A percentile compares a stretch with the other conserved stretches of the same genome.
Conservation (phyloP, 1,284 basidiomycete genomes). For the Amylostereum areolatum region DNA sequence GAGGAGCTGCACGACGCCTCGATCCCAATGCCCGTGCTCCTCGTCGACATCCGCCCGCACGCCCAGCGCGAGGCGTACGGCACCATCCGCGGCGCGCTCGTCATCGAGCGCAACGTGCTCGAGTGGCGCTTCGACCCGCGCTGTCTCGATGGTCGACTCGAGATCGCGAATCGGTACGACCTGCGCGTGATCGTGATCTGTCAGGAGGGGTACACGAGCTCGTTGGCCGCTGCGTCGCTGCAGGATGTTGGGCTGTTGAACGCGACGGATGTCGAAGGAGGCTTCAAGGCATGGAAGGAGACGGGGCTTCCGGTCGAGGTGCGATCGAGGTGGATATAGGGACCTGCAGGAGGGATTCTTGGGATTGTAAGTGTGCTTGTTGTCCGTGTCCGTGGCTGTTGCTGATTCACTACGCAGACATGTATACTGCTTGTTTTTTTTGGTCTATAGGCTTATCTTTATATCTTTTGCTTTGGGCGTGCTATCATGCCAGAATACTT, state of each 20-base stretch:
- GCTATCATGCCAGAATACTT: no score
- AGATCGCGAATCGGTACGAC: slow-evolving; percentile 67
- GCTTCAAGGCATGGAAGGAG: slow-evolving; percentile 63
- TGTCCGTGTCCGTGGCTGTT: no score
- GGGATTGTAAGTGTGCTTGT: no score
- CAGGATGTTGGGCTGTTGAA: slow-evolving; percentile 63
- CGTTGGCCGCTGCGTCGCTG: slow-evolving; percentile 60
- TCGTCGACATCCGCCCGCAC: slow-evolving; percentile 69
- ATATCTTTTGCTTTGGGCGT: no score
- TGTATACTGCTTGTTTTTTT: no score
- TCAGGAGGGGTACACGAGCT: slow-evolving; percentile 64
- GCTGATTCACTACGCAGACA: no score
- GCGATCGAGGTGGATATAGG: neutral
- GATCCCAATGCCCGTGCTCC: slow-evolving; percentile 51
- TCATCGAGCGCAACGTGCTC: slow-evolving; percentile 66
- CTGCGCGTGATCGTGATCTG: slow-evolving; percentile 64
- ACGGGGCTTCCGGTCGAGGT: slow-evolving; percentile 50
- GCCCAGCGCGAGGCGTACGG: slow-evolving; percentile 51
- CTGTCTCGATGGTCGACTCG: slow-evolving; percentile 38
- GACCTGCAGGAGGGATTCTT: no score
- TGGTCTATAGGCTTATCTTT: no score
- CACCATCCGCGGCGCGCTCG: slow-evolving; percentile 52
- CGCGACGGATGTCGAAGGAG: slow-evolving; percentile 70
- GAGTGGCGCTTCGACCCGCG: slow-evolving; percentile 74
- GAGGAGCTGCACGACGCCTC: slow-evolving; percentile 48